These are phyloP conservation scores for Acidomyces sp. DNA, from an alignment of 495 filamentous ascomycete genomes.

Conservation along the genomic window DNA sequence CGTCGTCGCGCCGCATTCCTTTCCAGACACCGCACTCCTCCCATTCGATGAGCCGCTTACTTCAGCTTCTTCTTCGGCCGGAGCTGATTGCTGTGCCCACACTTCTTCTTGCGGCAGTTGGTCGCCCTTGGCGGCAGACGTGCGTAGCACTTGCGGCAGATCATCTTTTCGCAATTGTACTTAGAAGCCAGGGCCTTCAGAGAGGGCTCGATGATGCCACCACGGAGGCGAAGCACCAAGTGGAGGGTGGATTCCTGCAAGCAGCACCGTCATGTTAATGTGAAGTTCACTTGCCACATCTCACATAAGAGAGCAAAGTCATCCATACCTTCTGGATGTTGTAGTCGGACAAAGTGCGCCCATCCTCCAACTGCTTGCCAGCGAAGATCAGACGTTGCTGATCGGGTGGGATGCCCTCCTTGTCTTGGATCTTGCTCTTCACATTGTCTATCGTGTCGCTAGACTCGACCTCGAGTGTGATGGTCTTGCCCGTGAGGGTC, in stretches of 20 bases:
- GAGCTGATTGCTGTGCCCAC: constrained; percentile 98
- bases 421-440: constrained; percentile 66
- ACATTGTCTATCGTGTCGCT: constrained; percentile 80
- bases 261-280: no score
- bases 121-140: constrained; percentile 96
- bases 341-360: constrained; percentile 95
- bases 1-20: no score
- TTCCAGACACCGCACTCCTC: no score
- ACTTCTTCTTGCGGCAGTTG: constrained; percentile 99
- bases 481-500: constrained; percentile 68
- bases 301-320: no score
- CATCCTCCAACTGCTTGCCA: constrained; percentile 99
- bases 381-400: constrained; percentile 99
- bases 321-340: constrained; percentile 99
- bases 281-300: no score
- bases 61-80: constrained; percentile 99
- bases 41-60: constrained; percentile 44
- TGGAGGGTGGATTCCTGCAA: constrained; percentile 95
- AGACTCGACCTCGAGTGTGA: constrained; percentile 80
- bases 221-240: constrained; percentile 96
- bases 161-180: constrained; percentile 99
- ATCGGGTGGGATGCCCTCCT: constrained; percentile 98
- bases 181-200: constrained; percentile 96
- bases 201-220: constrained; percentile 98
- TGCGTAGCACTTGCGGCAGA: constrained; percentile 99